Conservation (phyloP, 257 asterid genomes). For the Apocynum venetum region DNA sequence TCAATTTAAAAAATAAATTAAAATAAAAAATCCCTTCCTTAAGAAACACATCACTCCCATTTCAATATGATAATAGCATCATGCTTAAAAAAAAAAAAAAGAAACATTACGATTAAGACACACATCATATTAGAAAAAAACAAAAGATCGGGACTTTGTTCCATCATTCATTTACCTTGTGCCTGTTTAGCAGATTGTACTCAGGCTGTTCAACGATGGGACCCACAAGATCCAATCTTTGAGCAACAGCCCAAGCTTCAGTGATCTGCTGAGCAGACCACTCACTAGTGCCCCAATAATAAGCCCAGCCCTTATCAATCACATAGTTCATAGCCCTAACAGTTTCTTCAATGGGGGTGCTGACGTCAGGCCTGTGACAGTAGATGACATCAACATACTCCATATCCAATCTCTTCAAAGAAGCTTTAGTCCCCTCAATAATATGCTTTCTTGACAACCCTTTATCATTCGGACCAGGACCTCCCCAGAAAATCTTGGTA, state of each 20-base stretch:
- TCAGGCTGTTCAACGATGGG: constrained; percentile 98
- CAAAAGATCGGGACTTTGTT: not conserved
- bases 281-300: constrained; percentile 98
- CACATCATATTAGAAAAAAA: not conserved
- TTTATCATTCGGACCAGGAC: constrained; percentile 92
- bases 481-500: constrained; percentile 99
- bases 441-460: constrained; percentile 91
- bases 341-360: constrained; percentile 91
- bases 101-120: not conserved
- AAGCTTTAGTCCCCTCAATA: constrained; percentile 74
- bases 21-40: not conserved
- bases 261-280: constrained; percentile 99
- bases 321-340: constrained; percentile 96
- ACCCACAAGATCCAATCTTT: constrained; percentile 84
- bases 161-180: constrained; percentile 48
- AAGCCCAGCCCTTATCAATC: constrained; percentile 97
- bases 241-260: constrained; percentile 93
- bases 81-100: not conserved
- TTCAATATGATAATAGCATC: not conserved
- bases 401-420: constrained; percentile 79
- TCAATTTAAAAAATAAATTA: not conserved
- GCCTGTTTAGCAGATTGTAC: constrained; percentile 80
- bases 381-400: constrained; percentile 78
- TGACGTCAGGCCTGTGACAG: constrained; percentile 78
- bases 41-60: not conserved